phyloP scores from a whole-genome alignment of 163 green algal genomes.

The Volvox carteri region DNA sequence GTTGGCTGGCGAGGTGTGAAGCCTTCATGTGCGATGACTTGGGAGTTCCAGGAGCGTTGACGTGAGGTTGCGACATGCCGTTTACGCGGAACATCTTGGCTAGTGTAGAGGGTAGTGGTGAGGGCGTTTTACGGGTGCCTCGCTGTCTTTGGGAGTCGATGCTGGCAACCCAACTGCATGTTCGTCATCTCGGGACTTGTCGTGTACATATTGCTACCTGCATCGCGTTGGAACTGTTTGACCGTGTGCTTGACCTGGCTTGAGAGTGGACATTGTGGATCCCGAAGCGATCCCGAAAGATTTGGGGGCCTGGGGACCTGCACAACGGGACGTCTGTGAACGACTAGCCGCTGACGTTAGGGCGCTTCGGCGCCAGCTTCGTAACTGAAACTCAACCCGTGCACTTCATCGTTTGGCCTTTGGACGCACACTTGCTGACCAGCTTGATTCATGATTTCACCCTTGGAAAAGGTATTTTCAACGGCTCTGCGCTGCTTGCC shows the following conservation, averaged over 20 bases:
- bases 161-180: background rate
- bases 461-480: background rate
- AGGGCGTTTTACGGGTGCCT: no score
- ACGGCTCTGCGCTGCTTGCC: no score
- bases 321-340: background rate
- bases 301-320: no score
- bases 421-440: background rate
- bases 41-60: no score
- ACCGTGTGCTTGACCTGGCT: background rate
- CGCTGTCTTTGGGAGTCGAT: no score
- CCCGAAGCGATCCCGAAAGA: no score
- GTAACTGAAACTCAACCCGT: background rate
- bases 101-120: no score
- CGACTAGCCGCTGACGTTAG: background rate
- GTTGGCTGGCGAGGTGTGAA: no score
- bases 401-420: background rate
- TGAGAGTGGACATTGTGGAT: no score
- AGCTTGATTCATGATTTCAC: background rate
- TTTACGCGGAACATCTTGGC: no score
- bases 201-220: constrained; percentile 2
- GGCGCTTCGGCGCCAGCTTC: background rate
- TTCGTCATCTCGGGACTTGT: background rate
- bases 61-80: no score
- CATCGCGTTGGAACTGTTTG: background rate
- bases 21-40: no score